Conservation (phyloP, 139 green algal genomes). For the Astrephomene gubernaculifera region DNA sequence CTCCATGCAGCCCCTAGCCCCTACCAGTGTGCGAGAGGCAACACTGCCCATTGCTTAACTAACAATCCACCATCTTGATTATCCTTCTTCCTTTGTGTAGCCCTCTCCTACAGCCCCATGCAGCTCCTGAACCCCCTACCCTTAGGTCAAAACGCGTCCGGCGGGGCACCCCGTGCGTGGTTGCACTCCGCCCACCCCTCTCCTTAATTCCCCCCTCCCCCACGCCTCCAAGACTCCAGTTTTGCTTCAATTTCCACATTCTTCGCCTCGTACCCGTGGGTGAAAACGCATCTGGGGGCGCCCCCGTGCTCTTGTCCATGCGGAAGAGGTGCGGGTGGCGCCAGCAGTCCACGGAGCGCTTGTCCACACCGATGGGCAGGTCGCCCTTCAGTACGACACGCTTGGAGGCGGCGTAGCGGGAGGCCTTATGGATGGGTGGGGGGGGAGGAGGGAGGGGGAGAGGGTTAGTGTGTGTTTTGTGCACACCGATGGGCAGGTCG, state of each 20-base stretch:
- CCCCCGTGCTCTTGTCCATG: conserved; percentile 91
- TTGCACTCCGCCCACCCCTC: neutral
- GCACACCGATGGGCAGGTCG: too few relatives aligned
- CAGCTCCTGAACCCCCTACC: neutral
- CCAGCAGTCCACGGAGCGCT: conserved; percentile 95
- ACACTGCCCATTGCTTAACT: too few relatives aligned
- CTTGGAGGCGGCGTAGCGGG: conserved; percentile 68
- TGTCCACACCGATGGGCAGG: conserved; percentile 97
- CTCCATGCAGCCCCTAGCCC: too few relatives aligned
- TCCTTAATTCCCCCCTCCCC: neutral
- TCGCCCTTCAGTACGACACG: conserved; percentile 95
- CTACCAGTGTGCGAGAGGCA: too few relatives aligned
- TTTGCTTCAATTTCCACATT: neutral
- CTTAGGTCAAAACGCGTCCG: too few relatives aligned
- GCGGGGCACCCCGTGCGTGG: neutral
- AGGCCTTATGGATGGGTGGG: conserved; percentile 55
- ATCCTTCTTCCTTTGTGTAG: too few relatives aligned
- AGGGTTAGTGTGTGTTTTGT: neutral
- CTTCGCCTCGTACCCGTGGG: conserved; percentile 74
- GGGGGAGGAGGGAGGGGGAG: neutral
- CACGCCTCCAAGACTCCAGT: too few relatives aligned
- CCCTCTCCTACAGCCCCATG: neutral
- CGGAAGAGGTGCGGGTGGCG: conserved; percentile 87
- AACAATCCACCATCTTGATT: too few relatives aligned
- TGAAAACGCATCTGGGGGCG: conserved; percentile 93